Evolutionary conservation across 192 early-diverging fungal species (phyloP).

Genomic region (Endogone sp.): DNA sequence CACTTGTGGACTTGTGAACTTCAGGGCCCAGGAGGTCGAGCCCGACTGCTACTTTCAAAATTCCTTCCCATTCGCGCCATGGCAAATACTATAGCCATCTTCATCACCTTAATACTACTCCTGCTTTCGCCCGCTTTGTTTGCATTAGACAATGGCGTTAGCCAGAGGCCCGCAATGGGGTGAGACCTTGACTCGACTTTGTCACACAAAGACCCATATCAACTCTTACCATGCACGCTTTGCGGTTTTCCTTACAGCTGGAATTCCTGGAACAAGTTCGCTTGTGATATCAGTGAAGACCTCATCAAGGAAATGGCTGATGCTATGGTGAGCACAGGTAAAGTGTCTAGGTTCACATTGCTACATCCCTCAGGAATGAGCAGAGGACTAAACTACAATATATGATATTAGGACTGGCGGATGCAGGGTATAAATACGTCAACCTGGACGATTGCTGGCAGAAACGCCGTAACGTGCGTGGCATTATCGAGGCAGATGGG

Average conservation of each 20-base stretch:
- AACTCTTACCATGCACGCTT: too few species aligned
- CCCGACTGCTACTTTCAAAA: not conserved
- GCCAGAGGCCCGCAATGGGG: not conserved
- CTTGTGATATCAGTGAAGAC: conserved; percentile 44
- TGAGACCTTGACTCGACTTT: not conserved
- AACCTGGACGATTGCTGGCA: conserved; percentile 61
- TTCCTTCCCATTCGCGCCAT: not conserved
- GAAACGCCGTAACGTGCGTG: conserved; percentile 26
- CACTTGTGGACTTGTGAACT: too few species aligned
- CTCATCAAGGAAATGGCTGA: conserved; percentile 48
- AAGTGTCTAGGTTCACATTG: too few species aligned
- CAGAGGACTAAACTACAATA: not conserved
- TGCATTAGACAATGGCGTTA: not conserved
- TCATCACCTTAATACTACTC: not conserved
- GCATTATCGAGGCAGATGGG: conserved; percentile 28
- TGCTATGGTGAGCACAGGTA: conserved; percentile 32
- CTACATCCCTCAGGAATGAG: too few species aligned
- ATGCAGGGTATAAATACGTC: conserved; percentile 51
- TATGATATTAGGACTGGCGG: conserved; percentile 29
- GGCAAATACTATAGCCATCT: not conserved
- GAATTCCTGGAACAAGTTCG: conserved; percentile 55
- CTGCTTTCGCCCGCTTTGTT: not conserved
- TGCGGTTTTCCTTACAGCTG: conserved; percentile 25
- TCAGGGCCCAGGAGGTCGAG: too few species aligned
- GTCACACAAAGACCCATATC: too few species aligned